phyloP scores from a whole-genome alignment of 768 basidiomycete species.

The Lentinula raphanica region DNA sequence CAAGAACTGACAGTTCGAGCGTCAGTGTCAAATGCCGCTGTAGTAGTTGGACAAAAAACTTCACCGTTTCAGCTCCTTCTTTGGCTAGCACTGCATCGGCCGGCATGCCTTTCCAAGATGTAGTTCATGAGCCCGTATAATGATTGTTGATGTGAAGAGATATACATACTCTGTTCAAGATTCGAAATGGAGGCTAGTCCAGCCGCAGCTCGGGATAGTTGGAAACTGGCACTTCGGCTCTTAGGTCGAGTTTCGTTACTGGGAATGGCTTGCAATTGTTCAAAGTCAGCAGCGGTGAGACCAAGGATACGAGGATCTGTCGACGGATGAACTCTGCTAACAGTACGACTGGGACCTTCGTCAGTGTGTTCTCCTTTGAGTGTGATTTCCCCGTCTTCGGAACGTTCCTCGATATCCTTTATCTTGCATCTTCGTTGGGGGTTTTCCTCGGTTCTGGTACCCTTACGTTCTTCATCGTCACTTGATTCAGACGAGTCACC shows the following conservation, averaged over 20 bases:
- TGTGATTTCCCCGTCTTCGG: constrained; percentile 25
- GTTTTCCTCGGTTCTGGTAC: constrained; percentile 20
- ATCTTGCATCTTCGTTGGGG: constrained; percentile 19
- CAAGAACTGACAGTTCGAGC: constrained; percentile 51
- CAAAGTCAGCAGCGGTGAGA: neutral
- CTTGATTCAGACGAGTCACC: constrained; percentile 61
- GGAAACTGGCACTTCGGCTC: constrained; percentile 30
- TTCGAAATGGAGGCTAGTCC: constrained; percentile 41
- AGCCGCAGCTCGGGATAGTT: constrained; percentile 34
- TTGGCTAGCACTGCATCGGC: constrained; percentile 81
- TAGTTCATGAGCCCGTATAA: no score
- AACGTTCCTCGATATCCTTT: constrained; percentile 24
- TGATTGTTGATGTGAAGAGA: no score
- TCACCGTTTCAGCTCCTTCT: constrained; percentile 68
- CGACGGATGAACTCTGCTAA: constrained; percentile 2
- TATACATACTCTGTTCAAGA: constrained; percentile 55
- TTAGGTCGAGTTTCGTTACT: constrained; percentile 17
- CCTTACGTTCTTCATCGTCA: constrained; percentile 27
- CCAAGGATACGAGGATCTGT: neutral
- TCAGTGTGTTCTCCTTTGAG: constrained; percentile 20
- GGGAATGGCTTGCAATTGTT: neutral
- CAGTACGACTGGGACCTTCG: constrained; percentile 11
- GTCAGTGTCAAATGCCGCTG: neutral
- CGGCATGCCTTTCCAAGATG: constrained; percentile 58
- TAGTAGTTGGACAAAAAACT: constrained; percentile 16